Evolutionary conservation across 768 basidiomycete genomes (phyloP).

Genomic region (Suillus sp.): DNA sequence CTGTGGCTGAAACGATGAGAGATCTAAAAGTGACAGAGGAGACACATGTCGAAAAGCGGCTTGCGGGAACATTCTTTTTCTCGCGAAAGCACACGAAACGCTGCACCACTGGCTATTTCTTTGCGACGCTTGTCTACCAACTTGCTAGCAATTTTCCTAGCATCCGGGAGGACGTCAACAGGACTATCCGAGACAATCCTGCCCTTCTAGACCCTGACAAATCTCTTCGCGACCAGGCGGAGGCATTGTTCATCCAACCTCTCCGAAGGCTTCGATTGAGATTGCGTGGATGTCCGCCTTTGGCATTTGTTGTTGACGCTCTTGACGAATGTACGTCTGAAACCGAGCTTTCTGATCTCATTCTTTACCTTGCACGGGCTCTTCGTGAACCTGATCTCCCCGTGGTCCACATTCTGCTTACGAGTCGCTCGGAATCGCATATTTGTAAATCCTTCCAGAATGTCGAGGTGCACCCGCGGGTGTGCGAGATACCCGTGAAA

Average conservation of each 20-base stretch:
- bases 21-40: background rate
- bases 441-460: conserved; percentile 1
- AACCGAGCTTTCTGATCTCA: background rate
- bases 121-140: background rate
- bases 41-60: background rate
- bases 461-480: background rate
- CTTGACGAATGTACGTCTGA: conserved; percentile 3
- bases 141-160: background rate
- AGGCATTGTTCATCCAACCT: conserved; percentile 5
- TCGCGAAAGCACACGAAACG: conserved; percentile 1
- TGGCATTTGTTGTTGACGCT: background rate
- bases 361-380: conserved; percentile 1
- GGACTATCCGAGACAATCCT: background rate
- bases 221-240: background rate
- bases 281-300: background rate
- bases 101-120: conserved; percentile 1
- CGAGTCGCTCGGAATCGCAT: background rate
- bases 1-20: background rate
- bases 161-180: background rate
- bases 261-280: background rate
- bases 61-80: background rate
- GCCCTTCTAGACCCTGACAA: background rate
- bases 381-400: conserved; percentile 1
- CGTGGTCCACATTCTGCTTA: background rate
- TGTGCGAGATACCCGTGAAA: background rate